Conservation (phyloP, 352 stramenopile species). For the Phytophthora citrophthora region DNA sequence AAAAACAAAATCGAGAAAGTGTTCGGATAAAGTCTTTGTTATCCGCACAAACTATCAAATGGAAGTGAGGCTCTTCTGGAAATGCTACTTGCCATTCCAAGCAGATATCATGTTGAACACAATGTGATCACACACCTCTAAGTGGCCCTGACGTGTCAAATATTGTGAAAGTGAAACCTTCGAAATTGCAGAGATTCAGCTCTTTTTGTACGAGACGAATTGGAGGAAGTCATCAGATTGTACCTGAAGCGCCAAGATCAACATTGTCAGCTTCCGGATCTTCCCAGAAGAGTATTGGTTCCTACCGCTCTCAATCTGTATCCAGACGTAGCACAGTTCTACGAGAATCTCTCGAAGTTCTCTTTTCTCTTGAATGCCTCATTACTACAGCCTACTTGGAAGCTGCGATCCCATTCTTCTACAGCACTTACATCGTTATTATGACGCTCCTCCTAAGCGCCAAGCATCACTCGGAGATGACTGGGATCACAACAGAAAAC, state of each 20-base stretch:
- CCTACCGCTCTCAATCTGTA: neutral
- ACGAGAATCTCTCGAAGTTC: conserved; percentile 11
- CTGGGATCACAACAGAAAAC: neutral
- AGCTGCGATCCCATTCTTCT: conserved; percentile 35
- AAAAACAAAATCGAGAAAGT: neutral
- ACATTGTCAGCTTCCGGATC: neutral
- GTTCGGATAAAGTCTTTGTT: conserved; percentile 3
- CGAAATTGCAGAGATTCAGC: neutral
- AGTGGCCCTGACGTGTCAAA: neutral
- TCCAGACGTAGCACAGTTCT: neutral
- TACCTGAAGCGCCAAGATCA: neutral
- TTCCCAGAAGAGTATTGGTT: neutral
- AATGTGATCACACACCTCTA: neutral
- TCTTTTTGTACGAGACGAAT: neutral
- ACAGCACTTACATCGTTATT: conserved; percentile 10
- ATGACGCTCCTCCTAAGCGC: conserved; percentile 27
- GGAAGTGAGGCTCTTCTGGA: neutral
- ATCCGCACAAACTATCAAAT: neutral
- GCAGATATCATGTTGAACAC: neutral
- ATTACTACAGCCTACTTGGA: conserved; percentile 37
- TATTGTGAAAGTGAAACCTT: neutral
- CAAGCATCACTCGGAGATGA: conserved; percentile 10
- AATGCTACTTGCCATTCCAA: neutral
- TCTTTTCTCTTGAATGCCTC: conserved; percentile 35
- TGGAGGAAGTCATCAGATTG: neutral